A percentile compares a stretch with the other conserved stretches of the same genome.
Evolutionary conservation across 768 basidiomycete genomes (phyloP).

Genomic region (Psilocybe cyanescens): DNA sequence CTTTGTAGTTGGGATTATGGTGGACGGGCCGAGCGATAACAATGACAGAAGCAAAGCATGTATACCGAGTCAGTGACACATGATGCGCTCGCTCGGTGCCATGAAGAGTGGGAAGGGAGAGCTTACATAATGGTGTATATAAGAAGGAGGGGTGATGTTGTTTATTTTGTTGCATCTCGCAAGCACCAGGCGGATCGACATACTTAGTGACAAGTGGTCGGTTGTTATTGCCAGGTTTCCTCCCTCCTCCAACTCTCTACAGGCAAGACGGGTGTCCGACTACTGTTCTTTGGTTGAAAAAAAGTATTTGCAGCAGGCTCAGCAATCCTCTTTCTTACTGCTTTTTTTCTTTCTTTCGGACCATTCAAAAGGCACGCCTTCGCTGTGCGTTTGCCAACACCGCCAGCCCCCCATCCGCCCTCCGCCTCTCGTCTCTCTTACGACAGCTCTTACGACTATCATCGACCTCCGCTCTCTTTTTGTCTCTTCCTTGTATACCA

Average conservation of each 20-base stretch:
- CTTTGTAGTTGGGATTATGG: too few species aligned
- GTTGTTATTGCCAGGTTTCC: conserved; percentile 47
- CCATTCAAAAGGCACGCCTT: conserved; percentile 88
- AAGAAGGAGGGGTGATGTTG: conserved; percentile 20
- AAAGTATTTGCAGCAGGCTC: conserved; percentile 34
- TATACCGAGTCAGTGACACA: neutral
- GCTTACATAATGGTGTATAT: conserved; percentile 39
- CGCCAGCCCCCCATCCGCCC: conserved; percentile 38
- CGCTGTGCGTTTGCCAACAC: conserved; percentile 82
- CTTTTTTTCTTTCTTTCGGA: conserved; percentile 35
- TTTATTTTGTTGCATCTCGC: conserved; percentile 31
- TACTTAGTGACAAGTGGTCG: conserved; percentile 45
- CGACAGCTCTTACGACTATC: conserved; percentile 75
- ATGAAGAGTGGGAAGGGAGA: neutral
- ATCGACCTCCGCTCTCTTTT: conserved; percentile 34
- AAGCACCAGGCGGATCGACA: conserved; percentile 53
- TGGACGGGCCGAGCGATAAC: too few species aligned
- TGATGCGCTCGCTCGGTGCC: conserved; percentile 4
- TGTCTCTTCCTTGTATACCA: conserved; percentile 34
- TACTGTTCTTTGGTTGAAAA: conserved; percentile 24
- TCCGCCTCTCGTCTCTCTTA: conserved; percentile 47
- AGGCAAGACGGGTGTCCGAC: conserved; percentile 47
- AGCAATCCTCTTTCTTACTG: conserved; percentile 31
- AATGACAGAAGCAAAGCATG: too few species aligned
- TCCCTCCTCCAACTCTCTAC: conserved; percentile 38